Percentiles rank a stretch among this genome's conserved stretches.
These are phyloP conservation scores for Berkeleyomyces basicola DNA, from an alignment of 2,329 filamentous ascomycete species.

Conservation along the genomic window DNA sequence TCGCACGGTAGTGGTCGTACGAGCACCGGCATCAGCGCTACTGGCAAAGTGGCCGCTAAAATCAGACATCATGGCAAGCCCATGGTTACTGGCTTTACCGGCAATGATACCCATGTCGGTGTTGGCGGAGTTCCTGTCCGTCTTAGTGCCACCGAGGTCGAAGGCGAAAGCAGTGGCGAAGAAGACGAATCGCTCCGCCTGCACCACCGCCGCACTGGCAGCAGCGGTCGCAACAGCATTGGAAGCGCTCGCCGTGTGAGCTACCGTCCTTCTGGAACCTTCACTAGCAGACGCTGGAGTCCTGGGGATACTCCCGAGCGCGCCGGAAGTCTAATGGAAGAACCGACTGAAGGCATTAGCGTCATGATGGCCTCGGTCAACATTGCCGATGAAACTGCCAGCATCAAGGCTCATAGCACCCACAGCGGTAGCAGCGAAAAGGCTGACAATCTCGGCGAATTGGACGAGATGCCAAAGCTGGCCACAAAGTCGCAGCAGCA, in stretches of 20 bases:
- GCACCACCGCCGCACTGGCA: slow-evolving; percentile 55
- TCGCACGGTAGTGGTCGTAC: slow-evolving; percentile 32
- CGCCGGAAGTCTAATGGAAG: slow-evolving; percentile 33
- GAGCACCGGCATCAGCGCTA: slow-evolving; percentile 44
- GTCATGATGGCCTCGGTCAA: slow-evolving; percentile 13
- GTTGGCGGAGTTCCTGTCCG: slow-evolving; percentile 74
- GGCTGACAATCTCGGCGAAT: slow-evolving; percentile 42
- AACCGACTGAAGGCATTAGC: slow-evolving; percentile 4
- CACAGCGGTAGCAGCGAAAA: slow-evolving; percentile 43
- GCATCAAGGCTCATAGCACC: slow-evolving; percentile 33
- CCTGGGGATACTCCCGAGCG: slow-evolving; percentile 40
- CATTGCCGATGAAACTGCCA: slow-evolving; percentile 26
- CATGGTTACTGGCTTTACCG: slow-evolving; percentile 61
- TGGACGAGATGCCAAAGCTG: slow-evolving; percentile 32
- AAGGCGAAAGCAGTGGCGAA: slow-evolving; percentile 69
- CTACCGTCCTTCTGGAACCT: slow-evolving; percentile 35
- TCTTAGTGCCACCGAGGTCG: slow-evolving; percentile 87
- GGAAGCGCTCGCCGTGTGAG: slow-evolving; percentile 33
- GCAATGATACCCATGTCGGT: slow-evolving; percentile 56
- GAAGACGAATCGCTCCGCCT: slow-evolving; percentile 37
- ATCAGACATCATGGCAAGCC: slow-evolving; percentile 76
- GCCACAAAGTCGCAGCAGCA: slow-evolving; percentile 43
- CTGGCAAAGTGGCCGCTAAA: slow-evolving; percentile 60
- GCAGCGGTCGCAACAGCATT: slow-evolving; percentile 57
- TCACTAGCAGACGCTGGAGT: slow-evolving; percentile 31